Conservation (phyloP, 2,329 filamentous ascomycete species). For the Aspergillus ibericus region DNA sequence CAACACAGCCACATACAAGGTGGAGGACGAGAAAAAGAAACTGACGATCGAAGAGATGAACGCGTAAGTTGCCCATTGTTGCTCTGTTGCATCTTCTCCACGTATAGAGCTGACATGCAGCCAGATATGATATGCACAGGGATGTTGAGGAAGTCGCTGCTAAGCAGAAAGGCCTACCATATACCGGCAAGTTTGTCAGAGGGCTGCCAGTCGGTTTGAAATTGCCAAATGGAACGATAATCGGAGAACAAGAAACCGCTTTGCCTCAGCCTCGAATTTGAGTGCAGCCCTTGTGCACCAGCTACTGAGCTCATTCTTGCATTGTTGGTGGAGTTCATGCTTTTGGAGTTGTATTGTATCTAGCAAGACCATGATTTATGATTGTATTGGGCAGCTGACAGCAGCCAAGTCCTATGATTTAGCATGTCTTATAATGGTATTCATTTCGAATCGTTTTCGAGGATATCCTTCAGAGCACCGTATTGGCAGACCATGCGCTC, state of each 20-base stretch:
- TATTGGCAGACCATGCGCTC: background rate
- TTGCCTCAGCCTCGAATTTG: background rate
- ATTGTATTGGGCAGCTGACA: background rate
- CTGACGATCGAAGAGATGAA: constrained; percentile 72
- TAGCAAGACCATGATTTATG: background rate
- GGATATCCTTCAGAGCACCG: background rate
- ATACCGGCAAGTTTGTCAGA: constrained; percentile 40
- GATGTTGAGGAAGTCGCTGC: constrained; percentile 55
- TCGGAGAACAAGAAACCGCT: constrained; percentile 28
- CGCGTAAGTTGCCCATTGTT: constrained; percentile 43
- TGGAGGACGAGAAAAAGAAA: constrained; percentile 61
- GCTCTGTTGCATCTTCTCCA: background rate
- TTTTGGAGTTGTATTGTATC: background rate
- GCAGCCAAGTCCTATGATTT: background rate
- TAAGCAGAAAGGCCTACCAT: constrained; percentile 26
- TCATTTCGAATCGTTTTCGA: background rate
- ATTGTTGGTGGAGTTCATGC: background rate
- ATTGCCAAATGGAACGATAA: constrained; percentile 29
- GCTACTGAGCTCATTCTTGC: background rate
- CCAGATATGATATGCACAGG: constrained; percentile 60
- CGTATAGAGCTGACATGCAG: background rate
- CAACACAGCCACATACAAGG: constrained; percentile 57
- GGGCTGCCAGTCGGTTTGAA: constrained; percentile 52
- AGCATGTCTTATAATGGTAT: background rate
- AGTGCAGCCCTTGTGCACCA: background rate